These are phyloP conservation scores for Babesia bigemina DNA, from an alignment of 169 alveolate genomes.

Conservation along the genomic window DNA sequence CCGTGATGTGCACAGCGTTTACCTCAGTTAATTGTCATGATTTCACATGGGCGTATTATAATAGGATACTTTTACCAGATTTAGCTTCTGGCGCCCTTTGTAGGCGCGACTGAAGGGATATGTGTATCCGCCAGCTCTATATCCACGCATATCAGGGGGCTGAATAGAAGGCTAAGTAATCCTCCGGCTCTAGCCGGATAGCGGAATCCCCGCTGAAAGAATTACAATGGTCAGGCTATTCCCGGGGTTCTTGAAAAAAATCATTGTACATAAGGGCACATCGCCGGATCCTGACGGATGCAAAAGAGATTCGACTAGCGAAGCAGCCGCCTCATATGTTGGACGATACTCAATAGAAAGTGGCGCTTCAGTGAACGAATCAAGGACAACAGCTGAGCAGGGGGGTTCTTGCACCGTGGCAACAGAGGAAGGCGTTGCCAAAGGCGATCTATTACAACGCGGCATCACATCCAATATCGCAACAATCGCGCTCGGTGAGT, in stretches of 20 bases:
- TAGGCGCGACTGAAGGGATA: too few relatives aligned
- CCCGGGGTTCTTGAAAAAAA: constrained; percentile 48
- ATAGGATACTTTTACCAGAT: too few relatives aligned
- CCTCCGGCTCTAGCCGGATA: background rate
- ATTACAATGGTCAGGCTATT: constrained; percentile 53
- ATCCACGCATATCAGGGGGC: background rate
- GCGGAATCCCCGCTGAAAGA: background rate
- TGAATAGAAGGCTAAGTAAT: background rate
- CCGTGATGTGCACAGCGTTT: too few relatives aligned
- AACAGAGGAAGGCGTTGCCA: background rate
- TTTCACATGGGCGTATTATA: too few relatives aligned
- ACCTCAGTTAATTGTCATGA: too few relatives aligned
- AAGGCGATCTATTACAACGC: constrained; percentile 17
- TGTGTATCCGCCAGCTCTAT: too few relatives aligned
- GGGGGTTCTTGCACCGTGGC: background rate
- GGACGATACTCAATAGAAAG: background rate
- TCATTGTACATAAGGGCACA: constrained; percentile 28
- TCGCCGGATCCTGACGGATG: background rate
- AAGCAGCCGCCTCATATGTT: background rate
- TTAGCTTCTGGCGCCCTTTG: too few relatives aligned
- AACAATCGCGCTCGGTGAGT: constrained; percentile 57
- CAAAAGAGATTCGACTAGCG: background rate
- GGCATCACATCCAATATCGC: constrained; percentile 64
- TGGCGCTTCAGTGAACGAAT: background rate
- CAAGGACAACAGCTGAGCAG: background rate